Evolutionary conservation across 352 stramenopile genomes (phyloP).

Genomic region (Pythium aquatile): DNA sequence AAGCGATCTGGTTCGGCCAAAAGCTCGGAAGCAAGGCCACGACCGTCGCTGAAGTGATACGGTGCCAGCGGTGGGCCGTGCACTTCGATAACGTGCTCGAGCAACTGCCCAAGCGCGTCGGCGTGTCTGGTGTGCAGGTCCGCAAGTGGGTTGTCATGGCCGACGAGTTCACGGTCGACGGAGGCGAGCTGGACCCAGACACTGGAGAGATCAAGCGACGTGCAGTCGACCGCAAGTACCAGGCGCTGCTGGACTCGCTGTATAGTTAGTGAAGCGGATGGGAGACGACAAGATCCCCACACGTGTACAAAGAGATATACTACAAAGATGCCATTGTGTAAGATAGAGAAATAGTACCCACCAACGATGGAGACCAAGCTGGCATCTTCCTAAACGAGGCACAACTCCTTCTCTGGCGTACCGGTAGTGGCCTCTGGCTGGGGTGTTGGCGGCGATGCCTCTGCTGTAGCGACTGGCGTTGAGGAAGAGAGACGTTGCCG

Average conservation of each 20-base stretch:
- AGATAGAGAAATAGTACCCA: slow-evolving; percentile 20
- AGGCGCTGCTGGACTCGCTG: slow-evolving; percentile 68
- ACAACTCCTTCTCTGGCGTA: background rate
- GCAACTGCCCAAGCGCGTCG: slow-evolving; percentile 38
- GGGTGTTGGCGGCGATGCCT: background rate
- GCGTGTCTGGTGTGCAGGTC: slow-evolving; percentile 60
- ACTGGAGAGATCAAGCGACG: slow-evolving; percentile 58
- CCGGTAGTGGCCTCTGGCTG: background rate
- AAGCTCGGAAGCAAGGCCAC: slow-evolving; percentile 28
- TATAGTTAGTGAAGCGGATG: slow-evolving; percentile 46
- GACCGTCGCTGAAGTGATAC: slow-evolving; percentile 62
- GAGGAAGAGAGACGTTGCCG: background rate
- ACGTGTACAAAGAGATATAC: background rate
- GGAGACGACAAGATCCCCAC: background rate
- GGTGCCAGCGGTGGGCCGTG: slow-evolving; percentile 69
- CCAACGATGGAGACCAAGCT: background rate
- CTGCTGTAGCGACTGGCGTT: background rate
- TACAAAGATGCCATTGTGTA: slow-evolving; percentile 8
- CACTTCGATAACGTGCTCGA: slow-evolving; percentile 73
- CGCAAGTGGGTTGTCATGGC: slow-evolving; percentile 84
- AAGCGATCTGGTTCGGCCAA: slow-evolving; percentile 32
- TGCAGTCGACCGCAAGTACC: slow-evolving; percentile 68
- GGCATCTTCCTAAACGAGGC: background rate
- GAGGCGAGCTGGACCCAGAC: slow-evolving; percentile 68
- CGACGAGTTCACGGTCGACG: slow-evolving; percentile 60